phyloP scores from a whole-genome alignment of 768 basidiomycete species.

The Tremella fuciformis region DNA sequence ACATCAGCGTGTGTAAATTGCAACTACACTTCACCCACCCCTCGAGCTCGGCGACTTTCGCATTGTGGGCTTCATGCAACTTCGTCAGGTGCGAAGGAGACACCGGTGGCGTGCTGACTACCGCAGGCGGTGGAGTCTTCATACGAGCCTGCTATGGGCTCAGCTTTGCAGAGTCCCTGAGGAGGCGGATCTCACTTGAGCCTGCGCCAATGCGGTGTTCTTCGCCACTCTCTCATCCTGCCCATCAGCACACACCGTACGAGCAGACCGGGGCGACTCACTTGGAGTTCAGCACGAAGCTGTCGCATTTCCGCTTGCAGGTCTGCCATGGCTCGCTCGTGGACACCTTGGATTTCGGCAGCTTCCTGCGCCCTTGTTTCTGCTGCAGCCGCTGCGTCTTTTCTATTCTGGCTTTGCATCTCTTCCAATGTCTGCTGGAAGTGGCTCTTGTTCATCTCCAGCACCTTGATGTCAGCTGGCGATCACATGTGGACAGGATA shows the following conservation, averaged over 20 bases:
- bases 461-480: constrained; percentile 19
- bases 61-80: constrained; percentile 38
- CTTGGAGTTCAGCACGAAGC: constrained; percentile 22
- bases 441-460: constrained; percentile 42
- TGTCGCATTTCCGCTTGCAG: constrained; percentile 14
- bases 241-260: constrained; percentile 3
- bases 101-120: constrained; percentile 21
- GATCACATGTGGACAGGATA: neutral
- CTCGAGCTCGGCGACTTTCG: constrained; percentile 37
- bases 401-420: constrained; percentile 19
- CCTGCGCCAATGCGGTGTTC: constrained; percentile 19
- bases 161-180: neutral
- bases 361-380: constrained; percentile 8
- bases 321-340: constrained; percentile 15
- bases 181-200: constrained; percentile 13
- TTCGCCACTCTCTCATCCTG: constrained; percentile 28
- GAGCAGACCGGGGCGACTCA: constrained; percentile 9
- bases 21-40: constrained; percentile 18
- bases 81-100: constrained; percentile 26
- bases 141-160: neutral
- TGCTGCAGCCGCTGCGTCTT: constrained; percentile 8
- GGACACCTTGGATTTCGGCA: constrained; percentile 2
- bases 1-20: neutral
- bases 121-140: neutral
- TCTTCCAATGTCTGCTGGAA: constrained; percentile 27